Evolutionary conservation across 2,329 filamentous ascomycete genomes (phyloP).

Genomic region (Fusarium nodosum): DNA sequence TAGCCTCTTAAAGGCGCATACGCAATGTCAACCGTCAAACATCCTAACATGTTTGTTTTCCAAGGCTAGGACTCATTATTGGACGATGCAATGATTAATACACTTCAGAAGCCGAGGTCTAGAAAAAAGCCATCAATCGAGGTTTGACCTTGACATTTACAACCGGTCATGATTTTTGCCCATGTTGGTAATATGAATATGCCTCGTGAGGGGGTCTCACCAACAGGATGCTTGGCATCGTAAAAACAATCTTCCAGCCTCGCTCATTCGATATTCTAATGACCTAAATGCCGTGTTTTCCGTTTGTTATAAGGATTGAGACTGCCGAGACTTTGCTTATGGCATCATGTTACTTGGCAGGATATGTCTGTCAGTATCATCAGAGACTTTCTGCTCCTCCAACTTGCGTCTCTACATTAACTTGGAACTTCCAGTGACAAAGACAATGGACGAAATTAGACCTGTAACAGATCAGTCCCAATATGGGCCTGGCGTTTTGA

Average conservation of each 20-base stretch:
- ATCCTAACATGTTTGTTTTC: too few species aligned
- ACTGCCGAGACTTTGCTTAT: not conserved
- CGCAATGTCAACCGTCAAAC: too few species aligned
- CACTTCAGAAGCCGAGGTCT: too few species aligned
- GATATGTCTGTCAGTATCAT: not conserved
- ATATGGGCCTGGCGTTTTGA: rapidly evolving
- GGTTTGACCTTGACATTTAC: too few species aligned
- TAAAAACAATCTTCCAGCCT: not conserved
- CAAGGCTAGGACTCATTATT: too few species aligned
- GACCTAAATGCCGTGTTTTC: not conserved
- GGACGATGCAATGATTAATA: too few species aligned
- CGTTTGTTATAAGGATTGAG: not conserved
- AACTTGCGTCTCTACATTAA: not conserved
- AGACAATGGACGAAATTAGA: rapidly evolving
- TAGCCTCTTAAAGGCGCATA: too few species aligned
- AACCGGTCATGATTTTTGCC: not conserved
- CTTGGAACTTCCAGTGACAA: too few species aligned
- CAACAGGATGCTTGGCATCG: not conserved
- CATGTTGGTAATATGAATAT: not conserved
- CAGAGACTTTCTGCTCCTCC: not conserved
- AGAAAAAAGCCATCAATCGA: too few species aligned
- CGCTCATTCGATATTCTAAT: not conserved
- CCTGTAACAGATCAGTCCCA: rapidly evolving
- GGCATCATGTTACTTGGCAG: not conserved
- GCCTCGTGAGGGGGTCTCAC: not conserved